A percentile compares a stretch with the other conserved stretches of the same genome.
Conservation (phyloP, 176 grass and related monocot species). For the Oryza glaberrima region DNA sequence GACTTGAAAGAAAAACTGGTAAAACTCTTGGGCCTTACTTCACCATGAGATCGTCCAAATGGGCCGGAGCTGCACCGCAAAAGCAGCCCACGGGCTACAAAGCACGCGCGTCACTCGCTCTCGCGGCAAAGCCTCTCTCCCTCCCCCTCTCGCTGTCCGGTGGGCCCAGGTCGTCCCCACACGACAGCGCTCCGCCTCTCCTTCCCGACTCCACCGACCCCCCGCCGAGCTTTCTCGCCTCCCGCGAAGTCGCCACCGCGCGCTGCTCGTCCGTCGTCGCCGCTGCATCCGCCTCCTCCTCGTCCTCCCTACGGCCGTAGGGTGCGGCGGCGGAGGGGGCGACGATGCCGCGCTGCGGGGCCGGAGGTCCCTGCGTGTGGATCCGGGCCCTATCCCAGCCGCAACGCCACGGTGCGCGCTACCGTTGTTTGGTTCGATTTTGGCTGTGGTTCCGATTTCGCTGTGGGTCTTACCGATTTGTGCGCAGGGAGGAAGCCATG, state of each 20-base stretch:
- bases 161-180: too few relatives aligned
- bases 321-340: constrained; percentile 4
- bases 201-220: too few relatives aligned
- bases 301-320: background rate
- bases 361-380: background rate
- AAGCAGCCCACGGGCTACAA: background rate
- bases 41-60: background rate
- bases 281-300: background rate
- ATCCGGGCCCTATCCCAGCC: background rate
- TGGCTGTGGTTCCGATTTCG: background rate
- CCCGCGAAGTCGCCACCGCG: too few relatives aligned
- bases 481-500: constrained; percentile 28
- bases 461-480: background rate
- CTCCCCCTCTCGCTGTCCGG: too few relatives aligned
- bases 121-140: too few relatives aligned
- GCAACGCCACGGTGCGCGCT: background rate
- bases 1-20: background rate
- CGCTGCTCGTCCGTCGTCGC: background rate
- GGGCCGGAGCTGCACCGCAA: too few relatives aligned
- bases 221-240: too few relatives aligned
- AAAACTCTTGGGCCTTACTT: background rate
- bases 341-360: constrained; percentile 18
- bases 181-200: too few relatives aligned
- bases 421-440: constrained; percentile 15
- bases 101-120: too few relatives aligned